These are phyloP conservation scores for Physocladia obscura DNA, from an alignment of 192 early-diverging fungal species.

Conservation along the genomic window DNA sequence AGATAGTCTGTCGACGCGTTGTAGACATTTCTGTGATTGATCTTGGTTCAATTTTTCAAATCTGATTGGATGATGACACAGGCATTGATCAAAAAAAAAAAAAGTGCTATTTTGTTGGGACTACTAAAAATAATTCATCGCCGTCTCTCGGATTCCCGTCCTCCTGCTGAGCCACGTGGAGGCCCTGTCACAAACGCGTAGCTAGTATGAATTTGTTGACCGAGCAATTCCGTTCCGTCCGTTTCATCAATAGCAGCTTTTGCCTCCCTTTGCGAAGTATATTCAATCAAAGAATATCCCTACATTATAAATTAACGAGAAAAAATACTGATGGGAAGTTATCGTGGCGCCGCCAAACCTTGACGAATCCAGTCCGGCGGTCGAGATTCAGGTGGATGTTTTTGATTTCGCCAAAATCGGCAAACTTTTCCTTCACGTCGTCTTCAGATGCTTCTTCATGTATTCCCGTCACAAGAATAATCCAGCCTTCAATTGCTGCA, in stretches of 20 bases:
- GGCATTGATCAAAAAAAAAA: no score
- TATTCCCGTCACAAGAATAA: slow-evolving; percentile 85
- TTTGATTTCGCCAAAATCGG: slow-evolving; percentile 88
- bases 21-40: slow-evolving; percentile 9
- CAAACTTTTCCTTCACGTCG: slow-evolving; percentile 76
- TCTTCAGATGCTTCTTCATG: slow-evolving; percentile 96
- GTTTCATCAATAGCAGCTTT: slow-evolving; percentile 71
- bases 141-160: no score
- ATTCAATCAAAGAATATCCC: slow-evolving; percentile 94
- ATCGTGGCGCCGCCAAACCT: slow-evolving; percentile 53
- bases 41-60: not conserved
- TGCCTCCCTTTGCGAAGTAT: slow-evolving; percentile 76
- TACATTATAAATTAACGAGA: slow-evolving; percentile 27
- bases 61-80: not conserved
- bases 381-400: slow-evolving; percentile 91
- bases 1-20: not conserved
- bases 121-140: no score
- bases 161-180: not conserved
- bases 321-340: not conserved
- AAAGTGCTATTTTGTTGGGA: no score
- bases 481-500: slow-evolving; percentile 91
- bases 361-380: slow-evolving; percentile 92
- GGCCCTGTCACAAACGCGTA: slow-evolving; percentile 80
- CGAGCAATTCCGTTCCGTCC: slow-evolving; percentile 74
- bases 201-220: slow-evolving; percentile 70